Conservation (phyloP, 352 stramenopile species). For the Globisporangium lucens region DNA sequence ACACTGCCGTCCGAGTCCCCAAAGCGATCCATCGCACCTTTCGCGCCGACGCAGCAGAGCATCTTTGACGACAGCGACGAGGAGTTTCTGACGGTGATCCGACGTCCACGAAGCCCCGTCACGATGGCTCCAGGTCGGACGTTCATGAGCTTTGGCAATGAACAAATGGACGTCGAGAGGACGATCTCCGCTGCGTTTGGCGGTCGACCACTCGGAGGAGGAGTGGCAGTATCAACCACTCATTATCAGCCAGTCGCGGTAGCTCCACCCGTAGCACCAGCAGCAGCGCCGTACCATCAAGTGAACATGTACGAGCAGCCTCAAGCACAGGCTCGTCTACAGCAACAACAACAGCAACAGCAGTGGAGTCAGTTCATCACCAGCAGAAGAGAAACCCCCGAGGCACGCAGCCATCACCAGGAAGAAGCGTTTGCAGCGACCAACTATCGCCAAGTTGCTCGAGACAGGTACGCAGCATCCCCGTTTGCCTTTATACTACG, state of each 20-base stretch:
- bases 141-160: conserved; percentile 7
- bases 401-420: neutral
- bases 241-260: conserved; percentile 5
- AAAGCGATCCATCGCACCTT: conserved; percentile 12
- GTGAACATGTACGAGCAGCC: conserved; percentile 13
- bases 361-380: conserved; percentile 12
- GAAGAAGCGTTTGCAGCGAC: neutral
- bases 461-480: neutral
- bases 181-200: conserved; percentile 21
- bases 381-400: conserved; percentile 2
- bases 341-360: conserved; percentile 1
- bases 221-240: neutral
- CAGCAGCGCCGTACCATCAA: conserved; percentile 6
- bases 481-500: neutral
- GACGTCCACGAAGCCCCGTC: conserved; percentile 7
- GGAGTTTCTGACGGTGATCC: conserved; percentile 16
- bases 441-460: conserved; percentile 16
- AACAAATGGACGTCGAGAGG: conserved; percentile 18
- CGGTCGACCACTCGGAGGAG: conserved; percentile 7
- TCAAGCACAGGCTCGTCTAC: neutral
- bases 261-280: neutral
- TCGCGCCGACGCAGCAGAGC: conserved; percentile 5
- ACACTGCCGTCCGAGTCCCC: neutral
- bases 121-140: neutral
- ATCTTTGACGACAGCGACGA: conserved; percentile 22